Evolutionary conservation across 257 asterid genomes (phyloP).

Genomic region (Nemophila menziesii): DNA sequence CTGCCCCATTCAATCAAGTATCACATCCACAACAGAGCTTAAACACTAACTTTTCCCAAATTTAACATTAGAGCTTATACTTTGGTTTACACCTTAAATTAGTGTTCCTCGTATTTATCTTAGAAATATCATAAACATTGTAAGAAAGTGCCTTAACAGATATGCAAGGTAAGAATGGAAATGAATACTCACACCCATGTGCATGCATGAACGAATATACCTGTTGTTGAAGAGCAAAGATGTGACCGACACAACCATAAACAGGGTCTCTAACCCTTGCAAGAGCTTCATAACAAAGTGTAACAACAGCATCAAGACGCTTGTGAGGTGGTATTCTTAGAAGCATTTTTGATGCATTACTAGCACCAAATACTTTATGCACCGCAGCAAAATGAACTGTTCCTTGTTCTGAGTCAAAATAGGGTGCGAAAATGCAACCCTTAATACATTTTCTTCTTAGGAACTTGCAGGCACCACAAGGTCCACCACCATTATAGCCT

Average conservation of each 20-base stretch:
- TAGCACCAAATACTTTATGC: conserved; percentile 36
- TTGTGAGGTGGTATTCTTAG: conserved; percentile 17
- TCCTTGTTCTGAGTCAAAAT: conserved; percentile 28
- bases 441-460: conserved; percentile 27
- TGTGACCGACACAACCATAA: conserved; percentile 29
- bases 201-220: conserved; percentile 4
- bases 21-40: too few relatives aligned
- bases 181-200: background rate
- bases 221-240: conserved; percentile 34
- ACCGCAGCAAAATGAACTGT: conserved; percentile 31
- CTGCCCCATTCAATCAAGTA: too few relatives aligned
- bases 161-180: background rate
- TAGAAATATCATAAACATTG: too few relatives aligned
- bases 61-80: too few relatives aligned
- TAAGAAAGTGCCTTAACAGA: too few relatives aligned
- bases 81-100: too few relatives aligned
- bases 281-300: conserved; percentile 29
- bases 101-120: too few relatives aligned
- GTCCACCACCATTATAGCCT: conserved; percentile 15
- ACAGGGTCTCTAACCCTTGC: conserved; percentile 35
- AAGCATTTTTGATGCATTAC: conserved; percentile 31
- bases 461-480: conserved; percentile 40
- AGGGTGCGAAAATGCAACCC: conserved; percentile 36
- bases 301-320: conserved; percentile 29
- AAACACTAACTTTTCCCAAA: too few relatives aligned